Evolutionary conservation across 352 stramenopile genomes (phyloP).

Genomic region (Globisporangium viniferum): DNA sequence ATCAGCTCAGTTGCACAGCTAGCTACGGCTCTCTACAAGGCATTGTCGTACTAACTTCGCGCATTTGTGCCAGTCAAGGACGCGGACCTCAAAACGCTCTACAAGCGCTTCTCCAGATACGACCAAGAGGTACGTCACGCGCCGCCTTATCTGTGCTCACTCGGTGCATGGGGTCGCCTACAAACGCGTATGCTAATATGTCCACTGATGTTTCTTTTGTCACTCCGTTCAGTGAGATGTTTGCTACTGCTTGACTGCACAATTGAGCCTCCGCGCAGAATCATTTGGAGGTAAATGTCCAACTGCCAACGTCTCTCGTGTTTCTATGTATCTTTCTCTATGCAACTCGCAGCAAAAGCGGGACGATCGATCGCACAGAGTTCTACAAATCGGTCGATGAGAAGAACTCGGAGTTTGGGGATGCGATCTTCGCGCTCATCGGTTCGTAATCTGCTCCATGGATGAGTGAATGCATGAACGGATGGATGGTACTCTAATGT

Average conservation of each 20-base stretch:
- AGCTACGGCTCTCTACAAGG: background rate
- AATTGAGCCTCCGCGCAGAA: background rate
- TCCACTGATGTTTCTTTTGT: background rate
- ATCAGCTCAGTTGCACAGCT: background rate
- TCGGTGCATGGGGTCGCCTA: no score
- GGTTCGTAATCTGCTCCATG: slow-evolving; percentile 19
- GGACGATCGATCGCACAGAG: slow-evolving; percentile 62
- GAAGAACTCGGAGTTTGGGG: slow-evolving; percentile 65
- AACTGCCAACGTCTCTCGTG: background rate
- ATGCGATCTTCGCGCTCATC: slow-evolving; percentile 73
- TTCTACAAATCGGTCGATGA: slow-evolving; percentile 72
- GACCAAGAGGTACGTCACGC: slow-evolving; percentile 51
- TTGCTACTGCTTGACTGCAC: background rate
- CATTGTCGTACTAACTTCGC: background rate
- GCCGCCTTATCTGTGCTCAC: background rate
- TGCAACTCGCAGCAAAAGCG: slow-evolving; percentile 40
- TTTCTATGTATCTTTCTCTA: background rate
- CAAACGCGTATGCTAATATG: background rate
- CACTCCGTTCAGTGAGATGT: background rate
- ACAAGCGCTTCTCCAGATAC: slow-evolving; percentile 53
- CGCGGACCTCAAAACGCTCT: slow-evolving; percentile 51
- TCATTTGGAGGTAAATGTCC: background rate
- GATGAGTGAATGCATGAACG: background rate
- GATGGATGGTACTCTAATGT: background rate
- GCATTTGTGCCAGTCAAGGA: slow-evolving; percentile 39